A percentile compares a stretch with the other conserved stretches of the same genome.
Evolutionary conservation across 2,329 filamentous ascomycete species (phyloP).

Genomic region (Chaetomiaceae sp.): DNA sequence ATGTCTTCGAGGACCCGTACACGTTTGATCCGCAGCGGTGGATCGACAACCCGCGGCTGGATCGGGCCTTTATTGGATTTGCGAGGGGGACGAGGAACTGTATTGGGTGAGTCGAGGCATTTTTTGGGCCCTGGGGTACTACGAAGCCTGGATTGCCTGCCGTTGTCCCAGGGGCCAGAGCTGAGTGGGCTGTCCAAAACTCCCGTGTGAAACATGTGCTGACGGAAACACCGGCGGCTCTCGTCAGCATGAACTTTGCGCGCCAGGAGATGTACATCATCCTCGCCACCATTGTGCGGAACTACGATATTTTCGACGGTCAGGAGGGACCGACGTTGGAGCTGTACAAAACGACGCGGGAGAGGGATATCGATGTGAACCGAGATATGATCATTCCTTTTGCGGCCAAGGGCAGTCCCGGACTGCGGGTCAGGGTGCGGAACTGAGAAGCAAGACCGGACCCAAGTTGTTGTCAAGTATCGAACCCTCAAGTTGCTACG

Average conservation of each 20-base stretch:
- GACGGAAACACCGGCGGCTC: not conserved
- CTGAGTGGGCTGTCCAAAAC: no score
- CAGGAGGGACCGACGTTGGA: conserved; percentile 27
- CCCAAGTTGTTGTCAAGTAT: no score
- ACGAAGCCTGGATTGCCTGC: no score
- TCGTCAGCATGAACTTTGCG: conserved; percentile 22
- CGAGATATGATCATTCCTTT: conserved; percentile 23
- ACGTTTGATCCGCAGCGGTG: not conserved
- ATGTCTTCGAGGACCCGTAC: not conserved
- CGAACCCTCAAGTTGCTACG: no score
- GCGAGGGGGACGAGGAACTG: conserved; percentile 26
- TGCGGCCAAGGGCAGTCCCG: conserved; percentile 22
- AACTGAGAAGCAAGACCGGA: not conserved
- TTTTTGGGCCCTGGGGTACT: no score
- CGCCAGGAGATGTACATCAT: conserved; percentile 26
- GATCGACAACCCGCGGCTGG: not conserved
- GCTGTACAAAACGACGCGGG: conserved; percentile 23
- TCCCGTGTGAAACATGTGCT: not conserved
- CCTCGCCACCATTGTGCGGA: conserved; percentile 24
- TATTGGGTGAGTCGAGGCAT: conserved; percentile 26
- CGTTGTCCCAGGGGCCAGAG: no score
- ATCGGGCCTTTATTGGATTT: conserved; percentile 15
- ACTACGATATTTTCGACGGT: conserved; percentile 25
- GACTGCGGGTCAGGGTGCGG: conserved; percentile 19
- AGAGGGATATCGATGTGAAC: conserved; percentile 22